Percentiles rank a stretch among this genome's conserved stretches.
Evolutionary conservation across 2,329 filamentous ascomycete species (phyloP).

Genomic region (Epichloe coenophiala): DNA sequence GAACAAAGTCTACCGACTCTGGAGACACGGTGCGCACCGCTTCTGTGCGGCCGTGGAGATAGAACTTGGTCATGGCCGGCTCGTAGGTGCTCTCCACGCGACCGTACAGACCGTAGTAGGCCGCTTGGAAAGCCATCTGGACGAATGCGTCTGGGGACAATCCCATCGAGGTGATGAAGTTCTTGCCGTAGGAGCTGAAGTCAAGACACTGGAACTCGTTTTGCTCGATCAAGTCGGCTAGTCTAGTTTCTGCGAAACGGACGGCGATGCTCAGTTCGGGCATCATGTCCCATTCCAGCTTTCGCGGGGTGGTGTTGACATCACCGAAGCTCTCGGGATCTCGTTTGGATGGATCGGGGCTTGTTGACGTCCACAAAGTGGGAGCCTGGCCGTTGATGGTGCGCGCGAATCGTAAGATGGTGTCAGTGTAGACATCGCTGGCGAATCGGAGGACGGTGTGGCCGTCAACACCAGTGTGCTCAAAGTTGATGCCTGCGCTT

Average conservation of each 20-base stretch:
- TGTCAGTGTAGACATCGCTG: slow-evolving; percentile 93
- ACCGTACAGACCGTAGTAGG: slow-evolving; percentile 93
- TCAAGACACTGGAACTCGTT: slow-evolving; percentile 92
- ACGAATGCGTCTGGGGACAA: slow-evolving; percentile 96
- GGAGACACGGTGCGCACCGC: slow-evolving; percentile 76
- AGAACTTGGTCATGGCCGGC: slow-evolving; percentile 95
- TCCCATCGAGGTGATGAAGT: slow-evolving; percentile 93
- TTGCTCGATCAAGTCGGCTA: slow-evolving; percentile 89
- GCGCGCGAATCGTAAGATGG: slow-evolving; percentile 85
- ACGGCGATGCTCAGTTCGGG: slow-evolving; percentile 84
- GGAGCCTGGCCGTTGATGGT: slow-evolving; percentile 92
- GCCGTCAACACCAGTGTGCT: slow-evolving; percentile 94
- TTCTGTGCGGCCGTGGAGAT: slow-evolving; percentile 85
- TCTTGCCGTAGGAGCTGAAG: slow-evolving; percentile 83
- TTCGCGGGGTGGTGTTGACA: slow-evolving; percentile 85
- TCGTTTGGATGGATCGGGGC: slow-evolving; percentile 83
- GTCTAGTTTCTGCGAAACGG: slow-evolving; percentile 85
- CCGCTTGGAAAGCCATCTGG: slow-evolving; percentile 97
- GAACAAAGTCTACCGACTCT: slow-evolving; percentile 78
- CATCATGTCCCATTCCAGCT: slow-evolving; percentile 94
- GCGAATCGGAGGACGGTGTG: slow-evolving; percentile 95
- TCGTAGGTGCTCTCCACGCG: slow-evolving; percentile 92
- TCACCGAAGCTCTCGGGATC: slow-evolving; percentile 86
- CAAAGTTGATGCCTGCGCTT: slow-evolving; percentile 96
- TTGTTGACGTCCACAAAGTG: slow-evolving; percentile 78